phyloP scores from a whole-genome alignment of 148 eudicot species.

The Camellia japonica region DNA sequence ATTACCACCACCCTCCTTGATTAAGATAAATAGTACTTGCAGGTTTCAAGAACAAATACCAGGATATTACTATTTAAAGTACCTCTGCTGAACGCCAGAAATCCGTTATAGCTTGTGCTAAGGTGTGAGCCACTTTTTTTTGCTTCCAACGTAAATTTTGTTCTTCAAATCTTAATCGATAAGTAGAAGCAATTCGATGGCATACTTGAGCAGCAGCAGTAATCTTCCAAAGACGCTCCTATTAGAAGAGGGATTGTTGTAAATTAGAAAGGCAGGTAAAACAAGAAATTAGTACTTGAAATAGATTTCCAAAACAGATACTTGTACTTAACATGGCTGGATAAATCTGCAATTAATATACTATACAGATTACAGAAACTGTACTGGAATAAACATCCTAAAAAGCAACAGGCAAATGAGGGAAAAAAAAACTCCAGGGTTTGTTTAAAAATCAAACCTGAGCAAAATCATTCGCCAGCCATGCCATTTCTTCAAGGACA shows the following conservation, averaged over 20 bases:
- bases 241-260: slow-evolving; percentile 10
- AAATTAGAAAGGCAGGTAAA: slow-evolving; percentile 9
- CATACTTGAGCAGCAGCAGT: slow-evolving; percentile 81
- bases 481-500: slow-evolving; percentile 93
- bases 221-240: slow-evolving; percentile 94
- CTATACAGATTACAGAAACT: neutral
- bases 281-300: neutral
- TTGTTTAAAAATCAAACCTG: slow-evolving; percentile 54
- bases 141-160: slow-evolving; percentile 41
- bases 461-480: slow-evolving; percentile 97
- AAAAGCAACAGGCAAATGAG: neutral
- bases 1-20: slow-evolving; percentile 19
- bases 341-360: slow-evolving; percentile 1
- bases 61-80: slow-evolving; percentile 18
- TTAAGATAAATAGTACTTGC: slow-evolving; percentile 20
- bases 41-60: slow-evolving; percentile 21
- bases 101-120: slow-evolving; percentile 76
- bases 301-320: neutral
- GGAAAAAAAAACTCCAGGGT: neutral
- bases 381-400: neutral
- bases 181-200: slow-evolving; percentile 53
- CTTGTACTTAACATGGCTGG: neutral
- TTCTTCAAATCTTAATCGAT: slow-evolving; percentile 53
- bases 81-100: slow-evolving; percentile 79
- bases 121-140: slow-evolving; percentile 54